Percentiles rank a stretch among this genome's conserved stretches.
These are phyloP conservation scores for Tuber calosporum DNA, from an alignment of 495 filamentous ascomycete species.

Conservation along the genomic window DNA sequence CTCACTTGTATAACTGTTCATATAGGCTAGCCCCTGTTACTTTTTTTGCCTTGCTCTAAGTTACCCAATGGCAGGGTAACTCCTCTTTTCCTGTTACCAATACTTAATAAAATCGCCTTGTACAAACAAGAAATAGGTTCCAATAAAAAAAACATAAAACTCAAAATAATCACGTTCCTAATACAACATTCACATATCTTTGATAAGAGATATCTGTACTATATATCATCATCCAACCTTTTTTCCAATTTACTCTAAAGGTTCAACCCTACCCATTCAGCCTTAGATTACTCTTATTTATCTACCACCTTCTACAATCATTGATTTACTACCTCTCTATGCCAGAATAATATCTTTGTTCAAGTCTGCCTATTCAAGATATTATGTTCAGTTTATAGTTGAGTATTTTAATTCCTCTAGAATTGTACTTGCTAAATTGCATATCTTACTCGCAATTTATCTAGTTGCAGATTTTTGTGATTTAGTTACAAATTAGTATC, in stretches of 20 bases:
- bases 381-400: constrained; percentile 11
- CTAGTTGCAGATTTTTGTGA: neutral
- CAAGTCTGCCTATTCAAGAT: constrained; percentile 8
- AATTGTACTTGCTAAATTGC: neutral
- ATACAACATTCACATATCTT: too few relatives aligned
- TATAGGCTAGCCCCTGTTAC: too few relatives aligned
- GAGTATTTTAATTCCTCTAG: constrained; percentile 8
- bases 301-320: constrained; percentile 10
- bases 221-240: constrained; percentile 29
- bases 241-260: neutral
- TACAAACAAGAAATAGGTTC: too few relatives aligned
- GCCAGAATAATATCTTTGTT: constrained; percentile 22
- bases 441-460: constrained; percentile 16
- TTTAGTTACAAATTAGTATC: neutral
- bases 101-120: too few relatives aligned
- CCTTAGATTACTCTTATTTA: constrained; percentile 17
- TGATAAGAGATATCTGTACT: constrained; percentile 41
- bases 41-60: too few relatives aligned
- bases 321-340: constrained; percentile 12
- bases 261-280: constrained; percentile 16
- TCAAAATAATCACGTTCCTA: too few relatives aligned
- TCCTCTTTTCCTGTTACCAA: too few relatives aligned
- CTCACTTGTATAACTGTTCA: too few relatives aligned
- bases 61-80: too few relatives aligned
- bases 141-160: too few relatives aligned